Evolutionary conservation across 1,139 yeast species (phyloP), one percentile per base, ranked within the genome.

Genomic region (Protomyces arabidopsidicola): DNA sequence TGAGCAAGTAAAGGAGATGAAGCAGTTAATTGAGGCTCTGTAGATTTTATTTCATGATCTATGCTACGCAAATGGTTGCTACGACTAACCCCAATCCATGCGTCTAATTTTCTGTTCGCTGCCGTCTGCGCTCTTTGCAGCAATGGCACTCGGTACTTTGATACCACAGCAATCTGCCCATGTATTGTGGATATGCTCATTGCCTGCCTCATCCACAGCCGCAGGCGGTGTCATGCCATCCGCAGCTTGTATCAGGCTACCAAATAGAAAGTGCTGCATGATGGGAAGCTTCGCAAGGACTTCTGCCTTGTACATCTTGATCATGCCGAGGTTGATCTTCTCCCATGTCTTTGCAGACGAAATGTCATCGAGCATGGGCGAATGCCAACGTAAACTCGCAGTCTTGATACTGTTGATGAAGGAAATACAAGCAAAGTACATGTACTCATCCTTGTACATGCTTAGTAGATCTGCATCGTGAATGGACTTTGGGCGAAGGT

Each of bases 151-250:
- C 0, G 99, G 99, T 1, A 93, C 83, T 71, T 89, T 88, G 63
- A 93, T 95, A 8, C 99, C 99, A 77, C 99, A 93, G 72, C 98
- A 95, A 73, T 93, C 98, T 1, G 97, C 98, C 97, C 97, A 93
- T 1, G 91, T 85, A 67, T 83, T 74, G 66, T 79, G 82, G 22
- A 72, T 71, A 67, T 78, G 79, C 14, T 67, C 67, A n/a, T 55
- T 38, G 3, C 62, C 67, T 2, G 24, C 60, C 51, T 59, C 68
- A 18, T 55, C 65, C 5, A 45, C 59, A 2, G 50, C 59, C 2
- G 65, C 70, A 0, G 63, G 57, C 8, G 59, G 61, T 31, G 61
- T 36, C 67, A 65, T 66, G 58, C 64, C 63, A 3, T 67, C 66
- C 2, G 55, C 67, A 16, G 71, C 64, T 31, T 67, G 62, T 35